Percentiles rank a stretch among this genome's conserved stretches.
Conservation (phyloP, 306 rosid species). For the Cucumis melo region DNA sequence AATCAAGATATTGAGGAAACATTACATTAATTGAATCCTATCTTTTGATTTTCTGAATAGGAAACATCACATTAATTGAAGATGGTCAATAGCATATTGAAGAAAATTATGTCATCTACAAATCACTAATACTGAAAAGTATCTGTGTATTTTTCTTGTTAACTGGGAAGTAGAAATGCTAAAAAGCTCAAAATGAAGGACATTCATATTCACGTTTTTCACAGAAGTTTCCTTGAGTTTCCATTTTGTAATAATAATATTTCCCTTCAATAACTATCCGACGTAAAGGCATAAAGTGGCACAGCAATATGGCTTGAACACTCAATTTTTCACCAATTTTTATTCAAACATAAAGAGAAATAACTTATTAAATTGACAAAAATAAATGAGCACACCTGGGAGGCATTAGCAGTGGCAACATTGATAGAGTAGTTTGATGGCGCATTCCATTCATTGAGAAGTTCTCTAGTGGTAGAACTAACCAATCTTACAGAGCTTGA, state of each 20-base stretch:
- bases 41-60: too few species aligned
- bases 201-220: neutral
- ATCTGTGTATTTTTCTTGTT: neutral
- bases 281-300: neutral
- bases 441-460: constrained; percentile 70
- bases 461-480: constrained; percentile 71
- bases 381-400: constrained; percentile 42
- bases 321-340: neutral
- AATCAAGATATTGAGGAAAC: too few species aligned
- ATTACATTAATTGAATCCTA: too few species aligned
- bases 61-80: too few species aligned
- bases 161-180: neutral
- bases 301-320: neutral
- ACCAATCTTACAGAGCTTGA: constrained; percentile 75
- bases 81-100: neutral
- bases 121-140: neutral
- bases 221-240: neutral
- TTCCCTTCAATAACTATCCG: neutral
- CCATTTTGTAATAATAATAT: neutral
- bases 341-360: neutral
- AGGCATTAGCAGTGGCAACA: constrained; percentile 91
- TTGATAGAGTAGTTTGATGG: constrained; percentile 74
- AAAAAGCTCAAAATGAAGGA: neutral
- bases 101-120: neutral
- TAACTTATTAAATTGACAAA: neutral